Percentiles rank a stretch among this genome's conserved stretches.
Conservation (phyloP, 768 basidiomycete species). For the Pleurotus cornucopiae region DNA sequence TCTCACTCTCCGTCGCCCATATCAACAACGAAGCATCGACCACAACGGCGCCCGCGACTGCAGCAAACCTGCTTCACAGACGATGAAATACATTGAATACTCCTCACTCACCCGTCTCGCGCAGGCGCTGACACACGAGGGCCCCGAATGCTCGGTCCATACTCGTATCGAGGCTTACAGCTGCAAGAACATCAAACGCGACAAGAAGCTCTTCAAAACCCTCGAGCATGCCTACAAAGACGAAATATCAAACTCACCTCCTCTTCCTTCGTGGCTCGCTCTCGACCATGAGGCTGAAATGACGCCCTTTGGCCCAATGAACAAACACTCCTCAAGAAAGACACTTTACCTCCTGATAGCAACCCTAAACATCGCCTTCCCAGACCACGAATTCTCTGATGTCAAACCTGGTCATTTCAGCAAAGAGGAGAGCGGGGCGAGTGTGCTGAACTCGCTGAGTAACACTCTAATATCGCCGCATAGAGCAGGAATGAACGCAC, state of each 20-base stretch:
- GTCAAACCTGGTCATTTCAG: conserved; percentile 88
- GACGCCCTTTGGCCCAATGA: conserved; percentile 89
- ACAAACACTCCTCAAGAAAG: conserved; percentile 81
- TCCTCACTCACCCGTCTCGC: conserved; percentile 77
- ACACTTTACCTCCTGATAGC: conserved; percentile 95
- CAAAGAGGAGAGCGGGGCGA: conserved; percentile 75
- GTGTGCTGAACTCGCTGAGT: conserved; percentile 80
- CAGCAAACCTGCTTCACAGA: neutral
- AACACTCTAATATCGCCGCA: conserved; percentile 76
- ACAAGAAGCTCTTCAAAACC: conserved; percentile 92
- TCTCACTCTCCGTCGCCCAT: neutral
- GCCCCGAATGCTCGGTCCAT: conserved; percentile 84
- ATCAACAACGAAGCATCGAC: conserved; percentile 6
- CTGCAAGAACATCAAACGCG: conserved; percentile 95
- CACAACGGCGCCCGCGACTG: neutral
- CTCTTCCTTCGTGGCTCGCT: conserved; percentile 75
- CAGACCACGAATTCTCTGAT: conserved; percentile 95
- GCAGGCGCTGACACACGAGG: conserved; percentile 78
- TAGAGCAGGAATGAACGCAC: conserved; percentile 59
- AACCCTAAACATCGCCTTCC: conserved; percentile 95
- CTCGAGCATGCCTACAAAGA: conserved; percentile 86
- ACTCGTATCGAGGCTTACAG: conserved; percentile 96
- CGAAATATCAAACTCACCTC: conserved; percentile 78
- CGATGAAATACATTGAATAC: conserved; percentile 88
- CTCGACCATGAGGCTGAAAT: conserved; percentile 68